A percentile compares a stretch with the other conserved stretches of the same genome.
phyloP scores from a whole-genome alignment of 495 filamentous ascomycete species.

The Hyaloscypha finlandica region DNA sequence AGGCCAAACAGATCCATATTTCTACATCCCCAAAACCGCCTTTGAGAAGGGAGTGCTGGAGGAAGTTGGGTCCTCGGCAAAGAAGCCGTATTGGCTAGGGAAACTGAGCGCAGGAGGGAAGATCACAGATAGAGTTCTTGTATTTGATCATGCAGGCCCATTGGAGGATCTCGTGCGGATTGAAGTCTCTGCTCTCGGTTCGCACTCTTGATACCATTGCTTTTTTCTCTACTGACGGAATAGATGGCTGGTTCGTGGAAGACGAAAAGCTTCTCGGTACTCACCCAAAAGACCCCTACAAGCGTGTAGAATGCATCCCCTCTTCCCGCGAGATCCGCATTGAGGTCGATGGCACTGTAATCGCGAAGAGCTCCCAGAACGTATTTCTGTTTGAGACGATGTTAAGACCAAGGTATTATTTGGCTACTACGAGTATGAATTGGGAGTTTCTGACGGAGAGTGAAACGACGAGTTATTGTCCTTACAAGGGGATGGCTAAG shows the following conservation, averaged over 20 bases:
- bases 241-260: slow-evolving; percentile 58
- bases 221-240: neutral
- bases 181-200: slow-evolving; percentile 19
- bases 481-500: slow-evolving; percentile 59
- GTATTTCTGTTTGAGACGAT: slow-evolving; percentile 53
- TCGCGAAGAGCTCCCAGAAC: slow-evolving; percentile 43
- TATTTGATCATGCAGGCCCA: slow-evolving; percentile 2
- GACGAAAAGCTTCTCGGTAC: slow-evolving; percentile 51
- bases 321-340: slow-evolving; percentile 51
- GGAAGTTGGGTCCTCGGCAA: neutral
- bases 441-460: slow-evolving; percentile 42
- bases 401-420: slow-evolving; percentile 53
- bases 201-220: neutral
- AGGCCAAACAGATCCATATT: slow-evolving; percentile 10
- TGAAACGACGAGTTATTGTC: slow-evolving; percentile 48
- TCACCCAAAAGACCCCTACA: slow-evolving; percentile 65
- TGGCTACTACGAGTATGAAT: slow-evolving; percentile 47
- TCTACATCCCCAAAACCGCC: slow-evolving; percentile 10
- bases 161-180: slow-evolving; percentile 13
- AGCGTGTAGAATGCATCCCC: slow-evolving; percentile 55
- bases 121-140: slow-evolving; percentile 18
- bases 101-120: slow-evolving; percentile 12
- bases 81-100: slow-evolving; percentile 2
- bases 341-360: slow-evolving; percentile 45
- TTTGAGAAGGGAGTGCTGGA: slow-evolving; percentile 6